phyloP scores from a whole-genome alignment of 2,329 filamentous ascomycete genomes.

The Dothidotthia symphoricarpi region DNA sequence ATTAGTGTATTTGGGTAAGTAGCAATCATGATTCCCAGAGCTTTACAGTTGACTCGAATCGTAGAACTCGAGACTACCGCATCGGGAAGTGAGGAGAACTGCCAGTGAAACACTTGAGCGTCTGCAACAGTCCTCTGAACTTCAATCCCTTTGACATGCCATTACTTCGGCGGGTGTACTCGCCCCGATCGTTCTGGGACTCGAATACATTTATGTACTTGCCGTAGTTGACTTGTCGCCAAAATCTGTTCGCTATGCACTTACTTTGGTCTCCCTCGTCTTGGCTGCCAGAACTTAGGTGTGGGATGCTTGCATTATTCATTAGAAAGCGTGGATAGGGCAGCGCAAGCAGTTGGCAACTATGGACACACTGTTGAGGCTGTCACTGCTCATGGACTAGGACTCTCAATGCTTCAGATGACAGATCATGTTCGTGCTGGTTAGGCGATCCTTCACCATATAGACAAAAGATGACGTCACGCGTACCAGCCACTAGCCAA shows the following conservation, averaged over 20 bases:
- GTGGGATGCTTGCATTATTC: conserved; percentile 4
- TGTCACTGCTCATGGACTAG: conserved; percentile 2
- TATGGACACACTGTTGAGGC: conserved; percentile 5
- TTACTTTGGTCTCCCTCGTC: neutral
- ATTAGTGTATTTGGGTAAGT: too few species aligned
- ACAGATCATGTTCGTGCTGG: neutral
- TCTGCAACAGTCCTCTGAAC: conserved; percentile 2
- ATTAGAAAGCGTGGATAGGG: conserved; percentile 2
- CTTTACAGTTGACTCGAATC: neutral
- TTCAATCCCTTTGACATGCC: neutral
- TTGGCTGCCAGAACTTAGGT: conserved; percentile 2
- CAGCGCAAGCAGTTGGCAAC: neutral
- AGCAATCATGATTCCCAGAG: too few species aligned
- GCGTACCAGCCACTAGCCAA: too few species aligned
- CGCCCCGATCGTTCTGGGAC: neutral
- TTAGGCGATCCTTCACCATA: too few species aligned
- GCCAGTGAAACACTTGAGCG: neutral
- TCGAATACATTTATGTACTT: neutral
- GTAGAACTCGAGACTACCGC: too few species aligned
- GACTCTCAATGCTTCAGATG: neutral
- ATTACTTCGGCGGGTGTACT: conserved; percentile 4
- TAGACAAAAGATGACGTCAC: too few species aligned
- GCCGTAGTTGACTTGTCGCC: neutral
- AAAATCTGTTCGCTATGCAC: neutral
- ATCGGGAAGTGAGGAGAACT: neutral